A percentile compares a stretch with the other conserved stretches of the same genome.
Conservation (phyloP, 306 rosid species). For the Dalbergia cultrata region DNA sequence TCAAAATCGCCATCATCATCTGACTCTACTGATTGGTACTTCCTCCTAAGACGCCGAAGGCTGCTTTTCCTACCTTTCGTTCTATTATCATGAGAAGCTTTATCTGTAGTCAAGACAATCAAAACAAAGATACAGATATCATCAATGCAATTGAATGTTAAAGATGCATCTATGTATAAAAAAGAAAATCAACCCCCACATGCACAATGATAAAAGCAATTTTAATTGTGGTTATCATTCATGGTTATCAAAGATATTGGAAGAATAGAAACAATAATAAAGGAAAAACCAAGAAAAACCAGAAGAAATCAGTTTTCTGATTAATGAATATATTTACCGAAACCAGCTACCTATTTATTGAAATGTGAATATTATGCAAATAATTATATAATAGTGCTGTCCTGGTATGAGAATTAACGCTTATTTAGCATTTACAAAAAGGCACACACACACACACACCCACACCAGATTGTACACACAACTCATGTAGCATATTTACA, state of each 20-base stretch:
- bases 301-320: neutral
- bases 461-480: neutral
- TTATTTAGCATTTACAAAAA: neutral
- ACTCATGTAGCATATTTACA: neutral
- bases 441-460: neutral
- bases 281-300: neutral
- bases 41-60: conserved; percentile 64
- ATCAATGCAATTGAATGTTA: neutral
- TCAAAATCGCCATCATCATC: conserved; percentile 58
- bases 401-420: neutral
- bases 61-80: conserved; percentile 44
- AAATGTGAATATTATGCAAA: neutral
- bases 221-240: neutral
- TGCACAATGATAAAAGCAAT: neutral
- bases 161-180: conserved; percentile 16
- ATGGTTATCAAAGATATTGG: neutral
- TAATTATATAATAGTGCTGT: neutral
- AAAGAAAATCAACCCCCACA: neutral
- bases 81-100: conserved; percentile 47
- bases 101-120: conserved; percentile 52
- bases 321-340: neutral
- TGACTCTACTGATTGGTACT: conserved; percentile 60
- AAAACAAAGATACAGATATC: conserved; percentile 23
- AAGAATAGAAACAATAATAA: neutral
- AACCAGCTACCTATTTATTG: neutral